These are phyloP conservation scores for Calonectria montana DNA, from an alignment of 2,329 filamentous ascomycete species.

Conservation along the genomic window DNA sequence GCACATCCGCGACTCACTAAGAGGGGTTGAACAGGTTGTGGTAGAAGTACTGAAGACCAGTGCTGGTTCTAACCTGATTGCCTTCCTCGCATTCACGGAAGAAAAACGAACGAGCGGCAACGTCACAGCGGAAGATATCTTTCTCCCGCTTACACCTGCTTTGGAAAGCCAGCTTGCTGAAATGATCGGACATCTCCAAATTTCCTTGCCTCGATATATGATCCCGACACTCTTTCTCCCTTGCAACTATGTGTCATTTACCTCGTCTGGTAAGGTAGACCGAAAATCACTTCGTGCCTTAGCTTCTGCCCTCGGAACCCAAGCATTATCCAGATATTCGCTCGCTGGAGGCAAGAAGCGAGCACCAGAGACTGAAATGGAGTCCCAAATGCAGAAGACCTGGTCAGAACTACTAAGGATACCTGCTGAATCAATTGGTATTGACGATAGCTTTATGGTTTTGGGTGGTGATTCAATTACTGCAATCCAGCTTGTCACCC, in stretches of 20 bases:
- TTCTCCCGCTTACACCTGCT: neutral
- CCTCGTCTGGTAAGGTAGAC: neutral
- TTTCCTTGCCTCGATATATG: neutral
- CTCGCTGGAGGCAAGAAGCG: slow-evolving; percentile 3
- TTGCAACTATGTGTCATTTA: neutral
- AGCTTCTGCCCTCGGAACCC: slow-evolving; percentile 19
- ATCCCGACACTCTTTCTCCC: neutral
- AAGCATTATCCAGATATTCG: slow-evolving; percentile 19
- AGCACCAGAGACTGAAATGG: neutral
- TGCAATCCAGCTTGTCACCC: slow-evolving; percentile 36
- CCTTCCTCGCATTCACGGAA: neutral
- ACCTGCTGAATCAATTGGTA: slow-evolving; percentile 43
- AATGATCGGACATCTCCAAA: neutral
- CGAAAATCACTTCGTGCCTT: neutral
- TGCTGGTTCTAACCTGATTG: neutral
- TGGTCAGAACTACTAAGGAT: slow-evolving; percentile 45
- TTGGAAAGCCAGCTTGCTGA: neutral
- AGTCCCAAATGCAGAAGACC: slow-evolving; percentile 39
- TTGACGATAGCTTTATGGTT: slow-evolving; percentile 3
- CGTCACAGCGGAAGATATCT: neutral
- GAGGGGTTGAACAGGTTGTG: neutral
- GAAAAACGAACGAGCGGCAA: neutral
- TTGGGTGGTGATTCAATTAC: slow-evolving; percentile 16
- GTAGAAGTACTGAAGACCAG: neutral
- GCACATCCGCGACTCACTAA: neutral